Evolutionary conservation across 768 basidiomycete genomes (phyloP).

Genomic region (Mycena vitilis): DNA sequence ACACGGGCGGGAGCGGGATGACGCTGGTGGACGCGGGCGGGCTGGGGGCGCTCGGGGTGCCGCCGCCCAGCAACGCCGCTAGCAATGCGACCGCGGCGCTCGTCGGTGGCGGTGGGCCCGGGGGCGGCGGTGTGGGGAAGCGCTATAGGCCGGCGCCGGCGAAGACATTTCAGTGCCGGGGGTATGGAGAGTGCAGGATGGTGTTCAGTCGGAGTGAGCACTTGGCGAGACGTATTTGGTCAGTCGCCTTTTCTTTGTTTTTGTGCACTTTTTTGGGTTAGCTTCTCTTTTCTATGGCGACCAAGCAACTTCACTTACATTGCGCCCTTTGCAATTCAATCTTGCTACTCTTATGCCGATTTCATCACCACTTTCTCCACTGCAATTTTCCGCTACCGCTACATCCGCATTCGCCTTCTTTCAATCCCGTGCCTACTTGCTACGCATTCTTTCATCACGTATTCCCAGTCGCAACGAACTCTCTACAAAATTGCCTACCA

Average conservation of each 20-base stretch:
- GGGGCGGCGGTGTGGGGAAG: conserved; percentile 53
- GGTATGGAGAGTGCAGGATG: conserved; percentile 96
- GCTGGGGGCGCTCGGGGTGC: not conserved
- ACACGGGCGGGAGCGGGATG: conserved; percentile 12
- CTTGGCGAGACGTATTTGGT: conserved; percentile 95
- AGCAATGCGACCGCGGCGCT: not conserved
- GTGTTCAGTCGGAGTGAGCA: conserved; percentile 97
- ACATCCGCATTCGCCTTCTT: no score
- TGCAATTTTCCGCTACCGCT: no score
- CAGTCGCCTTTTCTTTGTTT: conserved; percentile 41
- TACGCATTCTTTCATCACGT: no score
- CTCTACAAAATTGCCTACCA: no score
- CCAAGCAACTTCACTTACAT: no score
- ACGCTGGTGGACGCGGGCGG: conserved; percentile 20
- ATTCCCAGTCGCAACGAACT: no score
- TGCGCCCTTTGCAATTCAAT: no score
- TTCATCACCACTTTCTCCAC: no score
- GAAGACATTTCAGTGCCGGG: conserved; percentile 95
- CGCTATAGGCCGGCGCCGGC: conserved; percentile 87
- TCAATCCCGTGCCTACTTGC: no score
- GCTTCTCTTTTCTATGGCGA: not conserved
- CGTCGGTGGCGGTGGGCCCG: conserved; percentile 30
- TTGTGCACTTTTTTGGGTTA: not conserved
- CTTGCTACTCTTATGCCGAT: no score
- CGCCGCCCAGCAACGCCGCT: not conserved